A percentile compares a stretch with the other conserved stretches of the same genome.
phyloP scores from a whole-genome alignment of 73 alveolate species.

The Symbiodinium natans region DNA sequence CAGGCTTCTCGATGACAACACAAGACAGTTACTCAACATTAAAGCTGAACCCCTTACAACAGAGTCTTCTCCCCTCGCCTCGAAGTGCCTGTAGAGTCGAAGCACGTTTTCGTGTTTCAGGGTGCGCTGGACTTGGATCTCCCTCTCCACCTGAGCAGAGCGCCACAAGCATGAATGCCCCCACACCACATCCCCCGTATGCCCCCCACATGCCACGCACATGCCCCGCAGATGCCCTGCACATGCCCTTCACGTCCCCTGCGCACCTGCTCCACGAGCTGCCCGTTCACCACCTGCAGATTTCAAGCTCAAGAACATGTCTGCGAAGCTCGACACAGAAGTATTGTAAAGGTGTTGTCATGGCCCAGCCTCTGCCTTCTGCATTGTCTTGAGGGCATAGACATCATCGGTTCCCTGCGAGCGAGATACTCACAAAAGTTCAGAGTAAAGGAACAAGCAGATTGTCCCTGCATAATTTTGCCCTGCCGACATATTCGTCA shows the following conservation, averaged over 20 bases:
- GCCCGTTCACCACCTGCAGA: slow-evolving; percentile 69
- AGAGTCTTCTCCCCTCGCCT: too few relatives aligned
- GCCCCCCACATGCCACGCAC: background rate
- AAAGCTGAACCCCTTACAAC: background rate
- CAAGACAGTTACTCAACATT: too few relatives aligned
- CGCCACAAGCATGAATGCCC: background rate
- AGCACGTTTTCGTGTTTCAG: slow-evolving; percentile 68
- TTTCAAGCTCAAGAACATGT: background rate
- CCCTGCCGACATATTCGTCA: too few relatives aligned
- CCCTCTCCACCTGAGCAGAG: slow-evolving; percentile 47
- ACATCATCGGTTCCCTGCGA: slow-evolving; percentile 74
- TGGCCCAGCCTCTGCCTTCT: slow-evolving; percentile 49
- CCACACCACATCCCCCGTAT: background rate
- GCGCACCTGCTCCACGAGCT: slow-evolving; percentile 64
- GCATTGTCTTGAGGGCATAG: slow-evolving; percentile 91
- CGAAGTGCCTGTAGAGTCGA: slow-evolving; percentile 73
- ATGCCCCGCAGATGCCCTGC: background rate
- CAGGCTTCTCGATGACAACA: too few relatives aligned
- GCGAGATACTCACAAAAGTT: too few relatives aligned
- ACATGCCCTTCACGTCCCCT: background rate
- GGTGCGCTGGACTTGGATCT: slow-evolving; percentile 62
- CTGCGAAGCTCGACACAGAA: background rate
- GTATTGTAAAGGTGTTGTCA: background rate
- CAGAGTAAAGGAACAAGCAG: too few relatives aligned
- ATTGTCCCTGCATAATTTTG: too few relatives aligned